A percentile compares a stretch with the other conserved stretches of the same genome.
phyloP scores from a whole-genome alignment of 345 rosid species.

The Hevea brasiliensis region DNA sequence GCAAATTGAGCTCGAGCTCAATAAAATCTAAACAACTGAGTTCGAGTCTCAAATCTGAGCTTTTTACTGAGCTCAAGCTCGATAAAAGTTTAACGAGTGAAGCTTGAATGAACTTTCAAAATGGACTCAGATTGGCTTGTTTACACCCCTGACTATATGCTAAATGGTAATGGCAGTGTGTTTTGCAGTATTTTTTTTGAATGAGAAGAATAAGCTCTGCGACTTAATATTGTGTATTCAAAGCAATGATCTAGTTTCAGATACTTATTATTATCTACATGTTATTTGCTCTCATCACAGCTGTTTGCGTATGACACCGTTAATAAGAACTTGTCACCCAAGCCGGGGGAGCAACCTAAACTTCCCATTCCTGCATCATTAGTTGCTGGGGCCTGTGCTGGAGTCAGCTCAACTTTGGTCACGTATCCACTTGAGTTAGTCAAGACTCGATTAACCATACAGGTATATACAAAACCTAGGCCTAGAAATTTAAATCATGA shows the following conservation, averaged over 20 bases:
- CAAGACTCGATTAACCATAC: slow-evolving; percentile 89
- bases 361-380: slow-evolving; percentile 76
- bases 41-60: no score
- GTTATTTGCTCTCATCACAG: slow-evolving; percentile 38
- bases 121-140: no score
- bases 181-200: not conserved
- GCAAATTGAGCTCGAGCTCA: no score
- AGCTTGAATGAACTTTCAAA: no score
- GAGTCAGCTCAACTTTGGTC: slow-evolving; percentile 88
- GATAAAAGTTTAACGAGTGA: no score
- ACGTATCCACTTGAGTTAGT: slow-evolving; percentile 91
- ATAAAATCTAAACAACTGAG: no score
- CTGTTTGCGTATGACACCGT: slow-evolving; percentile 88
- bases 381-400: slow-evolving; percentile 98
- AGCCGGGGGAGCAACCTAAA: slow-evolving; percentile 64
- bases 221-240: not conserved
- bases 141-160: not conserved
- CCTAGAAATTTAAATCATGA: not conserved
- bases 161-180: not conserved
- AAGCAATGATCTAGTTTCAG: not conserved
- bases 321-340: slow-evolving; percentile 68
- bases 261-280: not conserved
- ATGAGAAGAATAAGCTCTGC: not conserved
- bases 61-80: no score
- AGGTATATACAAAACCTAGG: slow-evolving; percentile 42